A percentile compares a stretch with the other conserved stretches of the same genome.
phyloP scores from a whole-genome alignment of 768 basidiomycete genomes.

The Pleurotus ostreatus region DNA sequence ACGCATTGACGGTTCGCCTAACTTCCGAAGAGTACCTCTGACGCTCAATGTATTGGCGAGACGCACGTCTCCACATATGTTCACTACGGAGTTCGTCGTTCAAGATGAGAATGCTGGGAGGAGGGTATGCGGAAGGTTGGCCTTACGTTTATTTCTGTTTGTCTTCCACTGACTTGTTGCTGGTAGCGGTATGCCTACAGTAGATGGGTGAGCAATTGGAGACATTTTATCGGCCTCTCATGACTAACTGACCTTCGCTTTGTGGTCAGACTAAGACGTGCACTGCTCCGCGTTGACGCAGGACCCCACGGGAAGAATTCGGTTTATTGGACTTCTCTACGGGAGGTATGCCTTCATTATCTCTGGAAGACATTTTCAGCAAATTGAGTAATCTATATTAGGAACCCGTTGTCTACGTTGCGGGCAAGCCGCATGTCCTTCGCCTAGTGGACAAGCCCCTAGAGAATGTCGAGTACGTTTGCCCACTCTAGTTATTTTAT shows the following conservation, averaged over 20 bases:
- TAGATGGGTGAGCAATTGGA: slow-evolving; percentile 59
- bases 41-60: slow-evolving; percentile 36
- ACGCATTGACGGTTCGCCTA: slow-evolving; percentile 91
- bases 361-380: neutral
- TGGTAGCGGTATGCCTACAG: slow-evolving; percentile 89
- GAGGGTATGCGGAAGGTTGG: slow-evolving; percentile 77
- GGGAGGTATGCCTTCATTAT: slow-evolving; percentile 56
- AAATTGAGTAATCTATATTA: slow-evolving; percentile 20
- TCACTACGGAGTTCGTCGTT: slow-evolving; percentile 32
- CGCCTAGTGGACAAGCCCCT: slow-evolving; percentile 84
- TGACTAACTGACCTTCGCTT: neutral
- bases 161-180: slow-evolving; percentile 2
- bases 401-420: slow-evolving; percentile 92
- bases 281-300: slow-evolving; percentile 76
- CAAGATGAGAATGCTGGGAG: slow-evolving; percentile 39
- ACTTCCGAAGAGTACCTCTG: slow-evolving; percentile 82
- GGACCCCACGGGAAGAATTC: slow-evolving; percentile 68
- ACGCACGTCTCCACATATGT: slow-evolving; percentile 23
- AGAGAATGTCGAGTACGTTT: slow-evolving; percentile 89
- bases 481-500: neutral
- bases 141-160: neutral
- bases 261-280: slow-evolving; percentile 61
- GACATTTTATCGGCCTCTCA: neutral
- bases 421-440: slow-evolving; percentile 85
- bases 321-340: slow-evolving; percentile 92